Evolutionary conservation across 345 rosid genomes (phyloP), one percentile per base, ranked within the genome.

Genomic region (Salix koriyanagi): DNA sequence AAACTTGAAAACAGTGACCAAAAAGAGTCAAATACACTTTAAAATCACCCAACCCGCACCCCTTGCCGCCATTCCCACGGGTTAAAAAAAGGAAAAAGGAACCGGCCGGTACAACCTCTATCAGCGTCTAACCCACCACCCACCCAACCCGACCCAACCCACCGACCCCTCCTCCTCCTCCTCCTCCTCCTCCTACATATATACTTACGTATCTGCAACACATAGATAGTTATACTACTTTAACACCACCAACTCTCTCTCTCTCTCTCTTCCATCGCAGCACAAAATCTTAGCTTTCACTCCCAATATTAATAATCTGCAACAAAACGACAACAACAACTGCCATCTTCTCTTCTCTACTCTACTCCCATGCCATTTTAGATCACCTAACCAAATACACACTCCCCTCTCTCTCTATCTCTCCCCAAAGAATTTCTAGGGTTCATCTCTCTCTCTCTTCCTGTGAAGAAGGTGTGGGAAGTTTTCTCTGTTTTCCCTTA

Each of bases 381-480:
- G 16, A 26, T 72, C 74, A 79, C 74, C 73, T 73, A 21, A 60
- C 65, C 25, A 69, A 12, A 77, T 48, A 46, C 11, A 16, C 60
- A 37, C 56, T 36, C 64, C 41, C 11, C 39, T 19, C 67, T 44
- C 36, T 65, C 74, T 21, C 70, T 14, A 61, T 23, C 77, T 62
- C 9, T 54, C 15, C 52, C 64, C 62, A 41, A 60, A 14, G 60
- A 13, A 6, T 75, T 56, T 58, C 66, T 48, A 13, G 46, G 30
- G 32, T 32, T 46, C 21, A 48, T 61, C 28, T 48, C 46, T 41
- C 44, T 41, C 25, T 30, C 32, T 30, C 32, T 30, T 30, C 37
- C 19, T 32, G 16, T 32, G 19, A 58, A 58, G 62, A 58, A 58
- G 64, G 64, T 58, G 28, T 58, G 64, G 64, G 23, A 58, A 58